Evolutionary conservation across 2,329 filamentous ascomycete genomes (phyloP), one percentile per base, ranked within the genome.

Genomic region (Madurella mycetomatis): DNA sequence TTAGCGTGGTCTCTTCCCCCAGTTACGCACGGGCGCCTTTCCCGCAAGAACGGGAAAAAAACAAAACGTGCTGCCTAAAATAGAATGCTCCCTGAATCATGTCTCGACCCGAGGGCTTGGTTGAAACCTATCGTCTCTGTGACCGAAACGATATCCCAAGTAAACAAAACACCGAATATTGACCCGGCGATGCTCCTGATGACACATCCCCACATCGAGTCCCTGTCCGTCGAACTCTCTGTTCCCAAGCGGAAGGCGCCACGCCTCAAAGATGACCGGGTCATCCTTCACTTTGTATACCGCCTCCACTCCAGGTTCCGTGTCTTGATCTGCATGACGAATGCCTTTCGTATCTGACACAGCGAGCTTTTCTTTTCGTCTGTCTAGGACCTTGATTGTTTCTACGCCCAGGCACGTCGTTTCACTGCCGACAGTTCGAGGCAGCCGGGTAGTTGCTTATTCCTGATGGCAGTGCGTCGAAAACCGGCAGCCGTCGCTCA

Each of bases 251-350:
- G 50, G 32, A 61, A 59, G 48, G 42, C 56, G 16, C 74, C 74
- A 41, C 61, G 61, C 37, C 72, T 80, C 64, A 81, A 80, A 66
- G 81, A 89, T 66, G 75, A 79, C 64, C 81, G 88, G 64, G 76
- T 90, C 66, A 86, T 95, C 66, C 73, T 95, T 58, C 90, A 95
- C 71, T 92, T 95, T 73, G 89, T 92, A 74, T 43, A 53, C 52
- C 49, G 18, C 48, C 53, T 48, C 37, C 51, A 11, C 34, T 41
- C 42, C 39, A 9, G 11, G 2, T 9, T 48, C 34, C 34, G 57
- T 39, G 45, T 47, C 45, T 44, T 43, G 25, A 49, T 43, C 54
- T 53, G 51, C 46, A 60, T 56, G 12, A 17, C 53, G 34, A 37
- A 15, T 37, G 30, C 41, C 52, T 51, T 12, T 45, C 53, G 57